Conservation (phyloP, 2,329 filamentous ascomycete genomes). For the Sarocladium brachiariae region DNA sequence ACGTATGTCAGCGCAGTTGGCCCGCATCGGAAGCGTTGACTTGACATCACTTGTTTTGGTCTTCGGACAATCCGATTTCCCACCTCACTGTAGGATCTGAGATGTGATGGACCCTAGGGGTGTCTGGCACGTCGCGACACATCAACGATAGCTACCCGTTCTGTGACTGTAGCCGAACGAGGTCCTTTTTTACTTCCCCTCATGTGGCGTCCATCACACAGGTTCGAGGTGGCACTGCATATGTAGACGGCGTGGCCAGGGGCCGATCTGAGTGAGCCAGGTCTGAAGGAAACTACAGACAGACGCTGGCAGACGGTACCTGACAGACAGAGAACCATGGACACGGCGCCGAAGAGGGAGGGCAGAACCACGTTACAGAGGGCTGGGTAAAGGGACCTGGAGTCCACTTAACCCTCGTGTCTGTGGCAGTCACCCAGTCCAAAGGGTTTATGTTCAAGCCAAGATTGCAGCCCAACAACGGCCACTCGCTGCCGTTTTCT, state of each 20-base stretch:
- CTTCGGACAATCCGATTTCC: background rate
- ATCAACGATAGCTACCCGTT: background rate
- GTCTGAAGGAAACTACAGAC: background rate
- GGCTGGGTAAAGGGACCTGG: no score
- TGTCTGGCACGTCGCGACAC: background rate
- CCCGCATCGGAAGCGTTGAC: background rate
- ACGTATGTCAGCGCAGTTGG: background rate
- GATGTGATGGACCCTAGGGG: slow-evolving; percentile 8
- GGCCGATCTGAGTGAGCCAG: background rate
- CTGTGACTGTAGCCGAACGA: background rate
- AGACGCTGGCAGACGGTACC: background rate
- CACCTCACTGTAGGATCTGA: background rate
- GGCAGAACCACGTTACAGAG: background rate
- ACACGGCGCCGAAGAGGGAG: background rate
- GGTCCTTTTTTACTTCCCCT: background rate
- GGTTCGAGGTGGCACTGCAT: background rate
- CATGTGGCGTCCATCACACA: slow-evolving; percentile 6
- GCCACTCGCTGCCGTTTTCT: slow-evolving; percentile 4
- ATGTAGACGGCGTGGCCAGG: background rate
- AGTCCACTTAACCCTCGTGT: no score
- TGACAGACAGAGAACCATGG: slow-evolving; percentile 6
- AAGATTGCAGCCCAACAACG: slow-evolving; percentile 1
- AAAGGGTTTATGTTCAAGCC: background rate
- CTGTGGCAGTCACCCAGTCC: no score
- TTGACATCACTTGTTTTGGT: background rate